Conservation (phyloP, 495 filamentous ascomycete species). For the Filosporella fistucella region DNA sequence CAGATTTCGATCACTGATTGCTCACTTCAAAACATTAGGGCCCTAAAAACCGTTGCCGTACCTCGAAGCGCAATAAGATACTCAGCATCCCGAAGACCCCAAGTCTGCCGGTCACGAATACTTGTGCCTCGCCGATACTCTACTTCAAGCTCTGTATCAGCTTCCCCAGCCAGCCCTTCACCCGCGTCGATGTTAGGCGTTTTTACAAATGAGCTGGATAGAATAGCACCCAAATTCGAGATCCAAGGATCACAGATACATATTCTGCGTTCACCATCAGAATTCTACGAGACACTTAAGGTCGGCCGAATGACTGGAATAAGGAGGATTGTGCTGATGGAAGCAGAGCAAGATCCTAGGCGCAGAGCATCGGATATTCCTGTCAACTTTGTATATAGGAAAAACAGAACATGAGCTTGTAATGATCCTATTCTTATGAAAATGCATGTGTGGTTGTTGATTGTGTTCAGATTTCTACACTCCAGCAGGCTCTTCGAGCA, state of each 20-base stretch:
- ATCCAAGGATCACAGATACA: constrained; percentile 74
- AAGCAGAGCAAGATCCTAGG: constrained; percentile 70
- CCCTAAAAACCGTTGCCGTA: constrained; percentile 18
- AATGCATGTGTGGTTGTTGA: constrained; percentile 9
- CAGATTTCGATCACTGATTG: not conserved
- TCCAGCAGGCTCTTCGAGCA: constrained; percentile 67
- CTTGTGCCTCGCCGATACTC: constrained; percentile 22
- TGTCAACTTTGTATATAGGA: constrained; percentile 94
- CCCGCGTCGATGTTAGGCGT: constrained; percentile 50
- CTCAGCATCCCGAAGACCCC: constrained; percentile 19
- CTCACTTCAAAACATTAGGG: too few relatives aligned
- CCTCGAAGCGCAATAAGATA: constrained; percentile 21
- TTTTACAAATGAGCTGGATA: constrained; percentile 79
- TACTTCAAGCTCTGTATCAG: constrained; percentile 31
- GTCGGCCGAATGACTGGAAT: constrained; percentile 35
- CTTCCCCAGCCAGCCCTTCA: constrained; percentile 25
- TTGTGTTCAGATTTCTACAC: constrained; percentile 58
- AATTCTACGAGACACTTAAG: constrained; percentile 89
- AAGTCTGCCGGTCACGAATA: constrained; percentile 15
- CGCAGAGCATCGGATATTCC: constrained; percentile 75
- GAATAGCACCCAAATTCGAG: constrained; percentile 83
- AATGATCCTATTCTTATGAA: constrained; percentile 15
- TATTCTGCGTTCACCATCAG: constrained; percentile 70
- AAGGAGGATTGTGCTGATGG: constrained; percentile 16
- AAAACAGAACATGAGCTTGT: constrained; percentile 88